Base-by-base conservation (phyloP, 306 rosid species). In the Cyamopsis tetragonoloba region DNA sequence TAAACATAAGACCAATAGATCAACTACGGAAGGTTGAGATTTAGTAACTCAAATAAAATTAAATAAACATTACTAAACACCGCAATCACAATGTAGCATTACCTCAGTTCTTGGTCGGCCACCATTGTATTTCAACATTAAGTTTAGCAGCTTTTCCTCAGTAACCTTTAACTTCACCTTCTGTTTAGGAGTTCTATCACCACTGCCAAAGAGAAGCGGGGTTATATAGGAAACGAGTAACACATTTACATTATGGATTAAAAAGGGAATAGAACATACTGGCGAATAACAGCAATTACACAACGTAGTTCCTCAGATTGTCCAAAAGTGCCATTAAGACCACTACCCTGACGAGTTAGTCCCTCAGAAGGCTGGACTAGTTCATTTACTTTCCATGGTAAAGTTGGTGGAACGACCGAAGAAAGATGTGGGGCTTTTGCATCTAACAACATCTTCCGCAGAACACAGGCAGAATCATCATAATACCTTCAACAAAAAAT, bases 161-260 rank as follows among this genome's bases (percentile, higher is more conserved):
- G 99, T 93, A 72, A 93, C 95, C 77, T 85, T 90, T 79, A 93
- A 68, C 77, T 93, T 93, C 81, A 93, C 99, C 88, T 93, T 93
- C 78, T 93, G 99, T 75, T 93, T 93, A 67, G 99, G 96, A 79
- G 99, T 93, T 86, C 99, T 85, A 86, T 93, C 99, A 68, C 99
- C 99, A 81, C 99, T 93, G 82, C 76, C 55, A 80, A 72, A 81
- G 38, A 72, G 59, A 71, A 57, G 27, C 65, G 51, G n/a, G n/a
- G n/a, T n/a, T 68, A 57, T 65, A 71, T 44, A 67, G 50, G 77
- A 63, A 65, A 72, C 61, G n/a, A 66, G 35, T 13, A 63, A 58
- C 46, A 37, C 9, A 38, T 59, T 77, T 17, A 62, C 54, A 34
- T 12, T 62, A 59, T 20, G 1, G 6, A 77, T 60, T 24, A 37